Evolutionary conservation across 2,329 filamentous ascomycete species (phyloP), one percentile per base, ranked within the genome.

Genomic region (Amesomyces nigricolor): DNA sequence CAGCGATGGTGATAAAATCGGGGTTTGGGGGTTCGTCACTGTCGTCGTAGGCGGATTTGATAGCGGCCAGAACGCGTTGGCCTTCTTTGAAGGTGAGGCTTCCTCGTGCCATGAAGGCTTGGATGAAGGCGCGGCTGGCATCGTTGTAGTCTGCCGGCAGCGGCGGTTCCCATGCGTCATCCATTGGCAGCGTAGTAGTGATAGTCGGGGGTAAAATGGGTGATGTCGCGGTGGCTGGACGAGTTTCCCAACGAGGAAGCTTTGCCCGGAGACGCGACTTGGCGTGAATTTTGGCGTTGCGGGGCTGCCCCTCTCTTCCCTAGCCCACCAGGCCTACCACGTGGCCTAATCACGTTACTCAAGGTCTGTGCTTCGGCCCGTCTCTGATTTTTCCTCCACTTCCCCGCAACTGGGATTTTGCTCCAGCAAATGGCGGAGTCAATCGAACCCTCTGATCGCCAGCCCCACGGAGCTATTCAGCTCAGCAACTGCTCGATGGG

Each of bases 61-160:
- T 92, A 32, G 79, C 81, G 3, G 91, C 89, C 13, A 97, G 77
- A 22, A 96, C 75, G 0, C 83, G 81, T 64, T 83, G 83, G 11
- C 86, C 85, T 65, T 95, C 83, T 51, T 83, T 77, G 60, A 88
- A 82, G 0, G 89, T 95, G 70, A 97, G 78, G 44, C 84, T 83
- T 19, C 88, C 87, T 48, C 86, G 84, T 3, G 88, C 83, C 70
- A 96, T 78, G 62, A 99, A 85, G 47, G 89, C 88, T 72, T 99
- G 94, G 0, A 97, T 77, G 67, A 99, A 96, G 8, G 92, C 91
- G 55, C 90, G 86, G 69, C 96, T 88, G 59, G 78, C 79, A 67
- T 95, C 76, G 54, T 70, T 67, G 65, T 80, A 82, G 19, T 71
- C 68, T 0, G 61, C 60, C 3, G 65, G 66, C 10, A 72, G 47